Percentiles rank a stretch among this genome's conserved stretches.
phyloP scores from a whole-genome alignment of 1,139 yeast genomes.

The Yamadazyma siamensis region DNA sequence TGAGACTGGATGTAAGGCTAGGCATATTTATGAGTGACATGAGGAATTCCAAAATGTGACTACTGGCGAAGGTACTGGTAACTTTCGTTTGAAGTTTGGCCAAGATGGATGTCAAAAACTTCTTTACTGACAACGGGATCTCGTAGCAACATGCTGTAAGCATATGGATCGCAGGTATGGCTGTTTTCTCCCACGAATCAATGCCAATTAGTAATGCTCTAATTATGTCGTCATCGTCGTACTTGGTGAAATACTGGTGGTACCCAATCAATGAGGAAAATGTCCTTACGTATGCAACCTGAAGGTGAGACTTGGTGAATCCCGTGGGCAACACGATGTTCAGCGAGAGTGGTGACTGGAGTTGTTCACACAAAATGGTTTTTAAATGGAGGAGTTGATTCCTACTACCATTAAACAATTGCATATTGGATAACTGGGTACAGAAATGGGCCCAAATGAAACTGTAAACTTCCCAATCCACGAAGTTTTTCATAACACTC shows the following conservation, averaged over 20 bases:
- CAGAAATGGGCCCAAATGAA: conserved; percentile 67
- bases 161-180: conserved; percentile 74
- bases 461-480: conserved; percentile 71
- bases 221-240: conserved; percentile 69
- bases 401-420: conserved; percentile 46
- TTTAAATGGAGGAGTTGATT: conserved; percentile 47
- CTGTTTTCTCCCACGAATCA: conserved; percentile 75
- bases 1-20: conserved; percentile 64
- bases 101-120: conserved; percentile 61
- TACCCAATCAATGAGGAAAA: conserved; percentile 70
- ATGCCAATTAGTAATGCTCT: conserved; percentile 62
- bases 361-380: conserved; percentile 56
- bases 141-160: conserved; percentile 79
- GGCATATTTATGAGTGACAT: conserved; percentile 67
- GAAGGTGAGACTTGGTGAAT: conserved; percentile 58
- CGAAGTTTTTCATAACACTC: conserved; percentile 49
- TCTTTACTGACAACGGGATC: conserved; percentile 69
- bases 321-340: conserved; percentile 41
- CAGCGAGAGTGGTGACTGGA: conserved; percentile 48
- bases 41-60: conserved; percentile 75
- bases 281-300: conserved; percentile 63
- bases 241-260: conserved; percentile 52
- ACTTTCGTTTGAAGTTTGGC: conserved; percentile 71
- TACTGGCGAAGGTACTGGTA: conserved; percentile 64
- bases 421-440: conserved; percentile 65